Base-by-base conservation (phyloP, 2,329 filamentous ascomycete species). In the Talaromyces albobiverticillius region DNA sequence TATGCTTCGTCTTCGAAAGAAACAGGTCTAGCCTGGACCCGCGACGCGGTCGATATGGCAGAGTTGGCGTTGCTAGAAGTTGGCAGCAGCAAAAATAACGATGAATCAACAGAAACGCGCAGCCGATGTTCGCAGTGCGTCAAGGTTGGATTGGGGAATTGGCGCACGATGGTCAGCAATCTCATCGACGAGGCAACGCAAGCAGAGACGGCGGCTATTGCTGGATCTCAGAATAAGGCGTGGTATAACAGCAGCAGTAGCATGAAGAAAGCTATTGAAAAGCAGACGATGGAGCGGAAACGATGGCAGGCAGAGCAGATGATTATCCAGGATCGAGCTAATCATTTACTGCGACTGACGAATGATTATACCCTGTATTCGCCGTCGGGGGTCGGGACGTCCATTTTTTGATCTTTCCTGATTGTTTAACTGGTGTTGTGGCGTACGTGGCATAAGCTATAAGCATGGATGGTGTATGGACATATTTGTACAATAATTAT, bases 1-100 rank as follows among this genome's bases (percentile, higher is more conserved):
- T 96, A 88, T 70, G 83, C 89, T 0, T 82, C 82, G 4, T 80
- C 82, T n/a, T 73, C 76, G 16, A 75, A 70, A 16, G 85, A 89
- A 46, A 86, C 88, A 57, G 93, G 91, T 0, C 78, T 96, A 2
- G 85, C 85, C 5, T 97, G 93, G 93, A 96, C 93, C 1, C 83
- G 90, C 53, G 90, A 96, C 59, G 91, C 88, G 23, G 90, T 95
- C 29, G 87, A 92, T 61, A 75, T 88, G 1, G 88, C 91, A 2
- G 91, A 92, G 71, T 79, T 85, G 57, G 85, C 84, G 63, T 71
- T 72, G 8, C 63, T 66, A 50, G 61, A 74, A 59, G 56, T 72
- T 60, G 60, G 65, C 58, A 55, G 63, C 52, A 60, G 68, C 3
- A 34, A 32, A 14, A 23, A 32, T 1, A 42, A 31, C 18, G 45